Evolutionary conservation across 1,284 basidiomycete species (phyloP).

Genomic region (Coriolopsis trogii): DNA sequence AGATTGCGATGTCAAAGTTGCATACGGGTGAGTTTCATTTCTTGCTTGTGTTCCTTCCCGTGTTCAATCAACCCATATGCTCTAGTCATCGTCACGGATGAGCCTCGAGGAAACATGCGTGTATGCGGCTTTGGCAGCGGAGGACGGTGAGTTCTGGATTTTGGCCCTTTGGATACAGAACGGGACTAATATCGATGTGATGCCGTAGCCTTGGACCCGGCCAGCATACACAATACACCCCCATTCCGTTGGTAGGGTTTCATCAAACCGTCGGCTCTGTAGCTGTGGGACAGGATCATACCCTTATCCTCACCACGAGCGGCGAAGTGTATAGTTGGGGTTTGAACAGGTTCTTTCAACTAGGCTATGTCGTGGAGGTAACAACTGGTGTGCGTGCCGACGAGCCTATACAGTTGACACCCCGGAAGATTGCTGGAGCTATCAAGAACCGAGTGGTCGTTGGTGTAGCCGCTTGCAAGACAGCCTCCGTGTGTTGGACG

Average conservation of each 20-base stretch:
- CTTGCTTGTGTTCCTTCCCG: neutral
- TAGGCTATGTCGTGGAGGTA: conserved; percentile 86
- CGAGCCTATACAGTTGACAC: conserved; percentile 70
- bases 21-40: conserved; percentile 58
- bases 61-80: neutral
- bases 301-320: conserved; percentile 77
- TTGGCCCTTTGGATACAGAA: too few relatives aligned
- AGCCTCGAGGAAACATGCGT: conserved; percentile 73
- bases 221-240: conserved; percentile 80
- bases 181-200: too few relatives aligned
- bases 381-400: conserved; percentile 30
- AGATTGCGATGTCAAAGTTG: conserved; percentile 80
- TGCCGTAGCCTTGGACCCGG: conserved; percentile 74
- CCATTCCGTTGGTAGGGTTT: conserved; percentile 65
- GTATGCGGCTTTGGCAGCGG: conserved; percentile 88
- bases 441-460: conserved; percentile 81
- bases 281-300: conserved; percentile 94
- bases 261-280: conserved; percentile 53
- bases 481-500: conserved; percentile 92
- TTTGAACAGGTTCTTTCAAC: conserved; percentile 82
- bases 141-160: conserved; percentile 64
- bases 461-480: conserved; percentile 88
- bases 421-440: conserved; percentile 76
- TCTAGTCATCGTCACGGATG: conserved; percentile 75
- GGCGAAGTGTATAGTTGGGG: conserved; percentile 94